phyloP scores from a whole-genome alignment of 2,329 filamentous ascomycete species.

The Neophaeococcomyces mojaviensis region DNA sequence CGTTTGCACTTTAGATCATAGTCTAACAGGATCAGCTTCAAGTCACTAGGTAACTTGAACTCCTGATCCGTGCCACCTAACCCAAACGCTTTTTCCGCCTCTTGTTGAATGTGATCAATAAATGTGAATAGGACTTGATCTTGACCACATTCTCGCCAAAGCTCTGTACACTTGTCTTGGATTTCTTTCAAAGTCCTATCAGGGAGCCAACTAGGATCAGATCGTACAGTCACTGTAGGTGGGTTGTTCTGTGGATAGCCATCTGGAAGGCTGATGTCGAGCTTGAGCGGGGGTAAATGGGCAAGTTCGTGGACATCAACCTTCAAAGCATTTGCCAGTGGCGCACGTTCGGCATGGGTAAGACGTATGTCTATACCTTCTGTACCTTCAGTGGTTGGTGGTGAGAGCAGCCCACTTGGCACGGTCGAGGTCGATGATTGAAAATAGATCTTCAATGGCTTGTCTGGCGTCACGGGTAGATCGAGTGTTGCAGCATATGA shows the following conservation, averaged over 20 bases:
- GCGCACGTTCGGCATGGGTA: background rate
- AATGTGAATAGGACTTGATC: constrained; percentile 52
- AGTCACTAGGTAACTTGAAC: constrained; percentile 38
- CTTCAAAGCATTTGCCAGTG: constrained; percentile 1
- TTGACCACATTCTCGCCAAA: constrained; percentile 56
- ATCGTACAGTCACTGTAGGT: constrained; percentile 41
- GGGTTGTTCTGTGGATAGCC: constrained; percentile 49
- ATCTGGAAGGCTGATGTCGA: constrained; percentile 47
- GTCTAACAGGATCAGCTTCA: constrained; percentile 66
- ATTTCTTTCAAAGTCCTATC: constrained; percentile 37
- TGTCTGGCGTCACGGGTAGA: constrained; percentile 47
- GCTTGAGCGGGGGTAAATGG: constrained; percentile 49
- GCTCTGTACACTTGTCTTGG: constrained; percentile 37
- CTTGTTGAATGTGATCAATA: constrained; percentile 53
- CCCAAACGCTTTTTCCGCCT: constrained; percentile 49
- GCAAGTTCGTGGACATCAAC: constrained; percentile 36
- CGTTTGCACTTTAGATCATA: constrained; percentile 69
- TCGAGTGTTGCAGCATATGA: constrained; percentile 47
- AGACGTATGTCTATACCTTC: constrained; percentile 13
- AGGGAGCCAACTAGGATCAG: constrained; percentile 49
- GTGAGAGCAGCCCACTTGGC: constrained; percentile 31
- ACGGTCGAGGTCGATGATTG: constrained; percentile 27
- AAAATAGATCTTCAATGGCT: constrained; percentile 43
- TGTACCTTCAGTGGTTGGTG: constrained; percentile 31
- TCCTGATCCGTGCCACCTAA: constrained; percentile 34